Base-by-base conservation (phyloP, 208 protist genomes). In the Wallacemonas sp. region DNA sequence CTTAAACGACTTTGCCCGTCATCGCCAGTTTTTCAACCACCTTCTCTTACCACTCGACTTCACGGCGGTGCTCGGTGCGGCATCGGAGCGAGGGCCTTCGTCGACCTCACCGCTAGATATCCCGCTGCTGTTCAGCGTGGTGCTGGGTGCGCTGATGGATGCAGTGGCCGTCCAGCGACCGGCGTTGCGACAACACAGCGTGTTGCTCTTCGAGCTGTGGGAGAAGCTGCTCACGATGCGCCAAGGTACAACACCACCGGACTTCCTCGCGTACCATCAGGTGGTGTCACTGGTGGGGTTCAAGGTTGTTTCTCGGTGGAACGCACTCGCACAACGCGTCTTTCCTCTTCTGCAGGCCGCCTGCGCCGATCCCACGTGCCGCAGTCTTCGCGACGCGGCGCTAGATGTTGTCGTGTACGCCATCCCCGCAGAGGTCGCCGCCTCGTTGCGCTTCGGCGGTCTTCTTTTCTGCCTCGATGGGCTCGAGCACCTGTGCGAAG, bases 41-140 rank as follows among this genome's bases (percentile, higher is more conserved):
- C 67, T 93, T 0, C 63, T 87, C 22, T 45, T 93, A 2, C 63
- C 70, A 12, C 55, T 93, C 17, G 85, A 93, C 63, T 81, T 84
- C 26, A 50, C 70, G 39, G 10, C 24, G 17, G 26, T 42, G 21
- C 27, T 27, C 67, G 21, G 22, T 32, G 24, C 1, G 27, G 42
- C 19, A n/a, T n/a, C n/a, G n/a, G n/a, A n/a, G n/a, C n/a, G n/a
- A n/a, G n/a, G n/a, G n/a, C n/a, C n/a, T n/a, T n/a, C n/a, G n/a
- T n/a, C n/a, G n/a, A 44, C 71, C 19, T 42, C 30, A 3, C 34
- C 65, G 21, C 44, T 83, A 0, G 75, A 78, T 41, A 53, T 85
- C 34, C 27, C 68, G 4, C 71, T 72, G 22, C 68, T 87, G 26
- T 89, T 71, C 50, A 71, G 85, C 48, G 75, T 84, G 21, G 53